Percentiles rank a stretch among this genome's conserved stretches.
These are phyloP conservation scores for Hymenochaete sp. DNA, from an alignment of 1,284 basidiomycete species.

Conservation along the genomic window DNA sequence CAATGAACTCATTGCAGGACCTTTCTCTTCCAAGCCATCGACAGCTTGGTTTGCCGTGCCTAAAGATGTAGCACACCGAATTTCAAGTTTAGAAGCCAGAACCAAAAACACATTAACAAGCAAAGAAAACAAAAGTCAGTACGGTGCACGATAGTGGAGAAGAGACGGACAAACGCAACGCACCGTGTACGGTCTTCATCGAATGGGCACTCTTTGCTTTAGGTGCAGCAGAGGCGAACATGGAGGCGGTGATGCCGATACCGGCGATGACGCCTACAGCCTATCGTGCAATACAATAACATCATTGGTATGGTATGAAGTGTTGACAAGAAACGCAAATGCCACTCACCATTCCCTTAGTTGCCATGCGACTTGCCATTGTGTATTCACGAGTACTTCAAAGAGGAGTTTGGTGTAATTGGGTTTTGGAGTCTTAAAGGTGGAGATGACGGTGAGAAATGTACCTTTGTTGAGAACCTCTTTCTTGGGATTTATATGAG, in stretches of 20 bases:
- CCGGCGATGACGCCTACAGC: slow-evolving; percentile 5
- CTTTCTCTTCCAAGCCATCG: slow-evolving; percentile 2
- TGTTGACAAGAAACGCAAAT: no score
- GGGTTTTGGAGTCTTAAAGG: no score
- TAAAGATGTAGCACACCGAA: neutral
- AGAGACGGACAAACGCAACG: neutral
- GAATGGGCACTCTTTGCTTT: slow-evolving; percentile 7
- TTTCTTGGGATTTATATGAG: no score
- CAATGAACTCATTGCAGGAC: slow-evolving; percentile 7
- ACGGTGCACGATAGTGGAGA: neutral
- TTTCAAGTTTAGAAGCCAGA: neutral
- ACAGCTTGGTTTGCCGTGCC: slow-evolving; percentile 8
- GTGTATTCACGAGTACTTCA: no score
- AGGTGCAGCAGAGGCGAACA: slow-evolving; percentile 6
- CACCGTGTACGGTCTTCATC: slow-evolving; percentile 9
- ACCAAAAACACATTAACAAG: neutral
- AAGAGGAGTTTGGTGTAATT: no score
- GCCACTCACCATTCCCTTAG: no score
- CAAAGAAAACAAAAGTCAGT: neutral
- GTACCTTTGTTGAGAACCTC: no score
- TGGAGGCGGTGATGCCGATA: slow-evolving; percentile 2
- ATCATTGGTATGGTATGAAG: no score
- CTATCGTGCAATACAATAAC: neutral
- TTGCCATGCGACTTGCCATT: no score
- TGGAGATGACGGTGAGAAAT: no score